Conservation (phyloP, 257 asterid genomes). For the Gentiana macrophylla region DNA sequence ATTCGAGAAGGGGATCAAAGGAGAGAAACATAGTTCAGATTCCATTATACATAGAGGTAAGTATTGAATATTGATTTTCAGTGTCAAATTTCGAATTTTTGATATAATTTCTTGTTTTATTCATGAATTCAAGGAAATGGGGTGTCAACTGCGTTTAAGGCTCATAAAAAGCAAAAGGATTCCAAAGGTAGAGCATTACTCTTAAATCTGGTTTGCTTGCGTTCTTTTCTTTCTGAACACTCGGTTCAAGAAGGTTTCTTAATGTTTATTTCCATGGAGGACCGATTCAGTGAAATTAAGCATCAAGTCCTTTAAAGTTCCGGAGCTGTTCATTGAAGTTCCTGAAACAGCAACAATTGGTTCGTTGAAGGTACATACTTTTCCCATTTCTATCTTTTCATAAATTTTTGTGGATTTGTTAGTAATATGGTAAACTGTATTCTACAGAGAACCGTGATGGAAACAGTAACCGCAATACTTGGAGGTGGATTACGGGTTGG, state of each 20-base stretch:
- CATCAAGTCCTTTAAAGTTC: conserved; percentile 90
- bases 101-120: conserved; percentile 10
- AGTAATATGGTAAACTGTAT: conserved; percentile 1
- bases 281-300: conserved; percentile 61
- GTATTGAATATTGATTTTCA: conserved; percentile 9
- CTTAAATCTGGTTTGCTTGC: not conserved
- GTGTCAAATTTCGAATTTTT: conserved; percentile 5
- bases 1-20: conserved; percentile 39
- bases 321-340: conserved; percentile 89
- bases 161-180: conserved; percentile 38
- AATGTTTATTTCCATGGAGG: conserved; percentile 5
- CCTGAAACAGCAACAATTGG: conserved; percentile 89
- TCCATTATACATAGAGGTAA: conserved; percentile 25
- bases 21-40: conserved; percentile 25
- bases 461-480: conserved; percentile 74
- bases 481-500: conserved; percentile 82
- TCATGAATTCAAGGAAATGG: conserved; percentile 37
- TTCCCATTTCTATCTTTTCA: not conserved
- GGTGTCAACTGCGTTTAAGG: conserved; percentile 24
- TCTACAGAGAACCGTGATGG: conserved; percentile 76
- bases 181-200: conserved; percentile 36
- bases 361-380: conserved; percentile 63
- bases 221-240: not conserved
- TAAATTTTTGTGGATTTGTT: too few relatives aligned
- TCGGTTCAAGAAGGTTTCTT: not conserved